Conservation (phyloP, 495 filamentous ascomycete genomes). For the Chlorociboria aeruginascens region DNA sequence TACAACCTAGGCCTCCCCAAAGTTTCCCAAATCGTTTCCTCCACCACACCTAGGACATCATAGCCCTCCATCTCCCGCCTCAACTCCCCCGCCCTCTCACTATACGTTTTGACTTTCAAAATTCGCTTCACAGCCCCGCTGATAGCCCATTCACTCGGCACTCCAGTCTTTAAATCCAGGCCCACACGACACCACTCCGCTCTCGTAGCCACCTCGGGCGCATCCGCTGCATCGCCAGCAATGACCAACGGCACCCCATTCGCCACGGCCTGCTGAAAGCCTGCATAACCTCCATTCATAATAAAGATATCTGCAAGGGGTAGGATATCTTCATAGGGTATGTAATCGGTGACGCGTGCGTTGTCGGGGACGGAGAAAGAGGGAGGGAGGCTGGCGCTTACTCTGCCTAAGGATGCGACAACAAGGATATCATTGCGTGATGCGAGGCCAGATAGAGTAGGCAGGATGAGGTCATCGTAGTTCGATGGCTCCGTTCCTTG, state of each 20-base stretch:
- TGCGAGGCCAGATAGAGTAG: constrained; percentile 16
- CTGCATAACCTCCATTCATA: constrained; percentile 25
- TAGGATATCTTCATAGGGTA: constrained; percentile 25
- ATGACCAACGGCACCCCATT: constrained; percentile 23
- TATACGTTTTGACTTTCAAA: constrained; percentile 14
- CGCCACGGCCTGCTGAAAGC: constrained; percentile 19
- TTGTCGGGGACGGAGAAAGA: constrained; percentile 10
- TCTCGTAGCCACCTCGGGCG: constrained; percentile 20
- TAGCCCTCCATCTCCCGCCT: constrained; percentile 12
- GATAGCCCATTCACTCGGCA: constrained; percentile 15
- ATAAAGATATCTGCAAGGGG: constrained; percentile 22
- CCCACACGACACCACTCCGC: constrained; percentile 24
- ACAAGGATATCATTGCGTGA: constrained; percentile 16
- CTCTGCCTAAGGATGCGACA: constrained; percentile 19
- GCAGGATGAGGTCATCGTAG: constrained; percentile 16
- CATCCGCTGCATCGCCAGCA: constrained; percentile 23
- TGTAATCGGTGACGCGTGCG: constrained; percentile 20
- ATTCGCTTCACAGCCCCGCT: constrained; percentile 20
- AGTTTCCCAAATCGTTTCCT: constrained; percentile 10
- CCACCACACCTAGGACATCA: constrained; percentile 16
- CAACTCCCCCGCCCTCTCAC: constrained; percentile 13
- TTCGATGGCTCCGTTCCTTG: constrained; percentile 21
- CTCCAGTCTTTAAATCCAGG: constrained; percentile 19
- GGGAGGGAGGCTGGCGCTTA: constrained; percentile 9
- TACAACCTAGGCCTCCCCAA: too few relatives aligned